These are phyloP conservation scores for Russula griseocarnosa DNA, from an alignment of 768 basidiomycete species.

Conservation along the genomic window DNA sequence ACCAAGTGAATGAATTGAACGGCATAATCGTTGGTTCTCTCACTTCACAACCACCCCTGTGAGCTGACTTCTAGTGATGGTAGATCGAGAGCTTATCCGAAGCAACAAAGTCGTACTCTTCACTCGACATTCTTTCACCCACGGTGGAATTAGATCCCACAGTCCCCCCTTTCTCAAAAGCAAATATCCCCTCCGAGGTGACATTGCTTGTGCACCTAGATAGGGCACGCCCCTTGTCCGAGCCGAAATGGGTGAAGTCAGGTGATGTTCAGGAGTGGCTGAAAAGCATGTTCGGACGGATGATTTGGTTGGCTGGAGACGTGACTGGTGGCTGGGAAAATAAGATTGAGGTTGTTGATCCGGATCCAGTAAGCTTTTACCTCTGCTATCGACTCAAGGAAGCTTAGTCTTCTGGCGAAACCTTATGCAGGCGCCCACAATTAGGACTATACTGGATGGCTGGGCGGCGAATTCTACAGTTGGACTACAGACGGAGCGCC, in stretches of 20 bases:
- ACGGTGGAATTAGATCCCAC: constrained; percentile 51
- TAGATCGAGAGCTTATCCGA: constrained; percentile 77
- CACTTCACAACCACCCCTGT: constrained; percentile 1
- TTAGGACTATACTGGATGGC: constrained; percentile 82
- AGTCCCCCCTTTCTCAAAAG: constrained; percentile 68
- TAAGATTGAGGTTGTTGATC: constrained; percentile 88
- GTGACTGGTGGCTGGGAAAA: constrained; percentile 91
- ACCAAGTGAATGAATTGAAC: constrained; percentile 54
- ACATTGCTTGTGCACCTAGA: constrained; percentile 80
- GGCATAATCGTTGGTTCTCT: constrained; percentile 65
- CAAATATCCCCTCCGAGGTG: constrained; percentile 48
- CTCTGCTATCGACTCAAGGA: constrained; percentile 1
- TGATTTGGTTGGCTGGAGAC: constrained; percentile 82
- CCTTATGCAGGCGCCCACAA: constrained; percentile 72
- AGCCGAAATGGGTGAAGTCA: constrained; percentile 95
- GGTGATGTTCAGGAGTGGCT: constrained; percentile 95
- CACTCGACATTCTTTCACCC: constrained; percentile 48
- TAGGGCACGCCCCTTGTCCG: constrained; percentile 81
- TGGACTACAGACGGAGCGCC: constrained; percentile 69
- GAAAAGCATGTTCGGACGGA: constrained; percentile 79
- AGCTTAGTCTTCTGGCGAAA: constrained; percentile 17
- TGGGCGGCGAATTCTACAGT: constrained; percentile 86
- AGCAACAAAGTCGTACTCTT: constrained; percentile 62
- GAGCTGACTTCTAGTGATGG: constrained; percentile 14
- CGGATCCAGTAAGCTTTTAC: constrained; percentile 73